phyloP scores from a whole-genome alignment of 164 flowering plant species.

The Amborella trichopoda region DNA sequence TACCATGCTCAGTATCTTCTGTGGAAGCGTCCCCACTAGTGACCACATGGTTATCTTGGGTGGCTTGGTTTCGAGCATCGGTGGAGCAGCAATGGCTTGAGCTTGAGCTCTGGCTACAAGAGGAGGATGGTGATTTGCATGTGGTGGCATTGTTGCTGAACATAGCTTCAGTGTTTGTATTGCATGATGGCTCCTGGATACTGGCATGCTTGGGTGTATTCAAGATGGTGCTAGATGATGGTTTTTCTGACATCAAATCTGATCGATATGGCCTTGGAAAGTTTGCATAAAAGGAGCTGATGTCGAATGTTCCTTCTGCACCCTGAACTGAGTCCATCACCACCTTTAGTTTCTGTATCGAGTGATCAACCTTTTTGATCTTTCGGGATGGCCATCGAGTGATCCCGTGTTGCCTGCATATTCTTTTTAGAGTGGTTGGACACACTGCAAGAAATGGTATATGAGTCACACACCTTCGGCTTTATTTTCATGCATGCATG shows the following conservation, averaged over 20 bases:
- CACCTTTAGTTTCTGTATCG: conserved; percentile 59
- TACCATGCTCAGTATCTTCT: conserved; percentile 18
- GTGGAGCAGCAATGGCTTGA: conserved; percentile 40
- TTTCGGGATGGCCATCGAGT: conserved; percentile 84
- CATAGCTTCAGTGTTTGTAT: conserved; percentile 8
- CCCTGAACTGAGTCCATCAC: conserved; percentile 83
- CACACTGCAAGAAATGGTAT: conserved; percentile 73
- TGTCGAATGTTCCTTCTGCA: conserved; percentile 44
- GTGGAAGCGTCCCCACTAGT: conserved; percentile 17
- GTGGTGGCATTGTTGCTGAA: conserved; percentile 17
- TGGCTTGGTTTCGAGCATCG: conserved; percentile 21
- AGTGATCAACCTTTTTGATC: conserved; percentile 84
- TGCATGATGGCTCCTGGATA: conserved; percentile 11
- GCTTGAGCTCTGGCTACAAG: conserved; percentile 56
- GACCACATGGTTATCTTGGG: conserved; percentile 4
- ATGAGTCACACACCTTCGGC: too few relatives aligned
- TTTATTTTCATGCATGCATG: too few relatives aligned
- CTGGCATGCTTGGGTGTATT: conserved; percentile 14
- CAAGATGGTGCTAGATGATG: conserved; percentile 23
- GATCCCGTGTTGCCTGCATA: conserved; percentile 85
- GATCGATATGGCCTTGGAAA: conserved; percentile 35
- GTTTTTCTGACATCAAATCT: conserved; percentile 31
- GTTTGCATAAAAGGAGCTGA: conserved; percentile 49
- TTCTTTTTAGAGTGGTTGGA: conserved; percentile 84
- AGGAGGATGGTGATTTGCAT: conserved; percentile 44